Conservation (phyloP, 2,329 filamentous ascomycete species). For the Pezicula rhizophila region DNA sequence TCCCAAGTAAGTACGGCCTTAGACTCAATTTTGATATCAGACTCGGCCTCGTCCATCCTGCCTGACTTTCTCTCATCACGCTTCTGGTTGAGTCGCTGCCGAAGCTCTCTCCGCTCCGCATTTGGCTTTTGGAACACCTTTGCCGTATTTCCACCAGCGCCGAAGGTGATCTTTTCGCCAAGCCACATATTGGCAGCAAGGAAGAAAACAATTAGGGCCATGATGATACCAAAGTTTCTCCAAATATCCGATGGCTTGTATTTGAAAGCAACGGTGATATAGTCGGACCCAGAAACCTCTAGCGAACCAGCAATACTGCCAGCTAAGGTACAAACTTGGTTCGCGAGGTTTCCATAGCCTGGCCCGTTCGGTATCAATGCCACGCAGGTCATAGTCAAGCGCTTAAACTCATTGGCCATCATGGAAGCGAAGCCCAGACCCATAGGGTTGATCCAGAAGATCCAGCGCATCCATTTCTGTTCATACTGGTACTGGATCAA, state of each 20-base stretch:
- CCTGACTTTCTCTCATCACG: neutral
- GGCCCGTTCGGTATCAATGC: conserved; percentile 42
- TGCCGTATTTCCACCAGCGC: neutral
- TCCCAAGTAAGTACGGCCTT: conserved; percentile 48
- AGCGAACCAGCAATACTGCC: conserved; percentile 47
- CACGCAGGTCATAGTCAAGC: conserved; percentile 44
- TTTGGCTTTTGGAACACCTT: neutral
- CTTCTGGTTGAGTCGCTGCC: neutral
- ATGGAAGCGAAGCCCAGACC: conserved; percentile 58
- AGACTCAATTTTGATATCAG: neutral
- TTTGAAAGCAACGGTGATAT: conserved; percentile 47
- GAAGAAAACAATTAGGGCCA: conserved; percentile 43
- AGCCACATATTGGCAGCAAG: conserved; percentile 33
- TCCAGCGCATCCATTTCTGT: conserved; percentile 46
- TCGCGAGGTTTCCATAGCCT: conserved; percentile 31
- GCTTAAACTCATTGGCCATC: conserved; percentile 63
- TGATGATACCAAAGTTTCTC: conserved; percentile 50
- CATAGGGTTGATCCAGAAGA: conserved; percentile 50
- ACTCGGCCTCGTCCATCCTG: neutral
- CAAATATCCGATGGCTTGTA: conserved; percentile 54
- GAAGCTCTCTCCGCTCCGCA: neutral
- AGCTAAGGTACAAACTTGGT: conserved; percentile 54
- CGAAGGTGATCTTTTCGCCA: neutral
- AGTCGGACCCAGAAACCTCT: conserved; percentile 47
- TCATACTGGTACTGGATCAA: conserved; percentile 44